Evolutionary conservation across 108 stramenopile genomes (phyloP).

Genomic region (Conticribra guillardii): DNA sequence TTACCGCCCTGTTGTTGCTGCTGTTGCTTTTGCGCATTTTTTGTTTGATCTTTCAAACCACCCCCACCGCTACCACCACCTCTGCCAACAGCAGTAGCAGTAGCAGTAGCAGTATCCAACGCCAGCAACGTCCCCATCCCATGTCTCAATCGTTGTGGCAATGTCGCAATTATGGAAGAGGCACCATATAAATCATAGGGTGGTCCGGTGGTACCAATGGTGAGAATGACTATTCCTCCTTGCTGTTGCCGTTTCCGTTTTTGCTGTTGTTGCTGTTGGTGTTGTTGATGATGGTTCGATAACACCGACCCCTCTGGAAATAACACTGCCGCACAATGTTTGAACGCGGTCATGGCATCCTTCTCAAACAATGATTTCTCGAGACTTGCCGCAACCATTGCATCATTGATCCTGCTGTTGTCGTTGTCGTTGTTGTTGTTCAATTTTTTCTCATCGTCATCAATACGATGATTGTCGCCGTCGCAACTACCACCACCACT

Average conservation of each 20-base stretch:
- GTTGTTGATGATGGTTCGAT: not conserved
- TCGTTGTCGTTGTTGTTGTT: too few relatives aligned
- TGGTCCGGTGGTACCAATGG: constrained; percentile 38
- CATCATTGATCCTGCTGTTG: too few relatives aligned
- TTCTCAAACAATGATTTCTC: not conserved
- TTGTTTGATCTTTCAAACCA: too few relatives aligned
- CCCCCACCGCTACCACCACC: too few relatives aligned
- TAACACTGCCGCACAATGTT: constrained; percentile 17
- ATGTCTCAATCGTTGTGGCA: constrained; percentile 29
- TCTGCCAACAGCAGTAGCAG: too few relatives aligned
- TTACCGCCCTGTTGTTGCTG: not conserved
- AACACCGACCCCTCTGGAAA: not conserved
- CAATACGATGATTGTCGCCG: too few relatives aligned
- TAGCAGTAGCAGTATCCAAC: constrained; percentile 27
- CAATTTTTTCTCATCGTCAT: too few relatives aligned
- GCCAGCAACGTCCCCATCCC: constrained; percentile 14
- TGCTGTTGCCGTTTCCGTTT: not conserved
- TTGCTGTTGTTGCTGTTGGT: not conserved
- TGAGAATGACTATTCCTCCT: constrained; percentile 26
- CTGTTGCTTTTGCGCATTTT: not conserved
- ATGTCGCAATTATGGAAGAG: constrained; percentile 25
- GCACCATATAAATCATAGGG: constrained; percentile 44
- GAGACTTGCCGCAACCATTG: not conserved
- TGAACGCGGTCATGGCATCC: constrained; percentile 3
- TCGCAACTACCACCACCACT: too few relatives aligned